Percentiles rank a stretch among this genome's conserved stretches.
These are phyloP conservation scores for Phytomonas francai DNA, from an alignment of 208 protist genomes.

Conservation along the genomic window DNA sequence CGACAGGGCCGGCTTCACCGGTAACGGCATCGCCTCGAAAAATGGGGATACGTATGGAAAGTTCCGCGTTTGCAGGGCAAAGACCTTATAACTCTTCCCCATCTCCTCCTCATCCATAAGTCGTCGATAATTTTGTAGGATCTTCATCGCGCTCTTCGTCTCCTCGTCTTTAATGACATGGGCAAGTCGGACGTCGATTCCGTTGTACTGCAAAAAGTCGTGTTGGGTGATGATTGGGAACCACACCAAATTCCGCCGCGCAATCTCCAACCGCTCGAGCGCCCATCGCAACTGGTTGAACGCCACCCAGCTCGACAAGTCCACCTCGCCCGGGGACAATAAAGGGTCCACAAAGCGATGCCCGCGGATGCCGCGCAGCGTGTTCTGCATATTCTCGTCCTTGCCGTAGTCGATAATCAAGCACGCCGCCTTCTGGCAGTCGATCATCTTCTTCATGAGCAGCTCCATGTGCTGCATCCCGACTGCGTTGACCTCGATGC, in stretches of 20 bases:
- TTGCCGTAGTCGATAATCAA: conserved; percentile 91
- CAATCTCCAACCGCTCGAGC: conserved; percentile 73
- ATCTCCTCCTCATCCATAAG: conserved; percentile 84
- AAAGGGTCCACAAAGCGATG: conserved; percentile 88
- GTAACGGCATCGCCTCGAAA: conserved; percentile 69
- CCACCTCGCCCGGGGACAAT: conserved; percentile 87
- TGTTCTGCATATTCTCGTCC: conserved; percentile 88
- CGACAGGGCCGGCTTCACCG: conserved; percentile 22
- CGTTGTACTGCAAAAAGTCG: conserved; percentile 80
- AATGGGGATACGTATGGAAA: conserved; percentile 82
- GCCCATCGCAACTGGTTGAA: conserved; percentile 84
- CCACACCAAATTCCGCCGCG: conserved; percentile 75
- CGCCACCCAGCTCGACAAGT: conserved; percentile 84
- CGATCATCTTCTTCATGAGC: conserved; percentile 82
- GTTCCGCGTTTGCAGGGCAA: conserved; percentile 79
- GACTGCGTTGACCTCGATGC: conserved; percentile 78
- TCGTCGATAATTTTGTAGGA: conserved; percentile 77
- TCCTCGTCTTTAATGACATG: conserved; percentile 86
- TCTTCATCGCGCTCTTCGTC: conserved; percentile 82
- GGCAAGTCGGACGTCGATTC: conserved; percentile 79
- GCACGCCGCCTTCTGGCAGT: conserved; percentile 71
- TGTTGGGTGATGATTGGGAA: conserved; percentile 78
- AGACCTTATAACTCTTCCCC: conserved; percentile 88
- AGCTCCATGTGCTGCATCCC: conserved; percentile 86
- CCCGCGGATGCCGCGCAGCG: conserved; percentile 80